Conservation (phyloP, 257 asterid genomes). For the Solanum bulbocastanum region DNA sequence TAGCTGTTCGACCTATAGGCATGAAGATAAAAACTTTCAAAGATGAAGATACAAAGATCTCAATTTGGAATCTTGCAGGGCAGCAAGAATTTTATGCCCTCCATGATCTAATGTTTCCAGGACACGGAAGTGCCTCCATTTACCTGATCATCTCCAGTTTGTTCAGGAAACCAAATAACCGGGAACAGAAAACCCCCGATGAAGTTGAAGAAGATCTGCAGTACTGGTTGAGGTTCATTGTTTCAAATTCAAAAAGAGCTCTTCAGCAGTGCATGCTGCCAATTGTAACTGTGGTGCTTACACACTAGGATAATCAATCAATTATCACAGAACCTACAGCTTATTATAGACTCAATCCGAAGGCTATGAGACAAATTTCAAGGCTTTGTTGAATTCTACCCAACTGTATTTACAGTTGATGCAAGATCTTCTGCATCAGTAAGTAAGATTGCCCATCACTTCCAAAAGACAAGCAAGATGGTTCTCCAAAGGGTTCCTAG, state of each 20-base stretch:
- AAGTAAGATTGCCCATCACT: constrained; percentile 55
- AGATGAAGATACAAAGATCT: constrained; percentile 62
- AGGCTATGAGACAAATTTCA: constrained; percentile 52
- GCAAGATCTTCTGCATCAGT: constrained; percentile 85
- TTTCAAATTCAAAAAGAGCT: constrained; percentile 66
- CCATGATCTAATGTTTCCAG: constrained; percentile 81
- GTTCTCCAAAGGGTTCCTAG: constrained; percentile 64
- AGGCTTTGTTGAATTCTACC: constrained; percentile 57
- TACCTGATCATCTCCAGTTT: constrained; percentile 57
- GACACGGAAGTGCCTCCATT: constrained; percentile 61
- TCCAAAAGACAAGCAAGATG: constrained; percentile 43
- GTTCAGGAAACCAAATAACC: constrained; percentile 47
- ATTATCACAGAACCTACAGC: constrained; percentile 34
- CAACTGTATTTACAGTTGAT: constrained; percentile 77
- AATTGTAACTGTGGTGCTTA: constrained; percentile 62
- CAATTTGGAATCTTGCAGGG: constrained; percentile 75
- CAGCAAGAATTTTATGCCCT: constrained; percentile 56
- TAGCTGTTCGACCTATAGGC: constrained; percentile 46
- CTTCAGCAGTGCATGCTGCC: constrained; percentile 71
- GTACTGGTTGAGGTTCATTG: constrained; percentile 71
- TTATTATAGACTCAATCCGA: constrained; percentile 29
- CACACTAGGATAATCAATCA: constrained; percentile 66
- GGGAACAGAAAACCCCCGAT: constrained; percentile 33
- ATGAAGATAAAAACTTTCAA: constrained; percentile 50
- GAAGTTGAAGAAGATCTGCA: constrained; percentile 76